Evolutionary conservation across 1,139 yeast species (phyloP), one percentile per base, ranked within the genome.

Genomic region (Candida freyschussii): DNA sequence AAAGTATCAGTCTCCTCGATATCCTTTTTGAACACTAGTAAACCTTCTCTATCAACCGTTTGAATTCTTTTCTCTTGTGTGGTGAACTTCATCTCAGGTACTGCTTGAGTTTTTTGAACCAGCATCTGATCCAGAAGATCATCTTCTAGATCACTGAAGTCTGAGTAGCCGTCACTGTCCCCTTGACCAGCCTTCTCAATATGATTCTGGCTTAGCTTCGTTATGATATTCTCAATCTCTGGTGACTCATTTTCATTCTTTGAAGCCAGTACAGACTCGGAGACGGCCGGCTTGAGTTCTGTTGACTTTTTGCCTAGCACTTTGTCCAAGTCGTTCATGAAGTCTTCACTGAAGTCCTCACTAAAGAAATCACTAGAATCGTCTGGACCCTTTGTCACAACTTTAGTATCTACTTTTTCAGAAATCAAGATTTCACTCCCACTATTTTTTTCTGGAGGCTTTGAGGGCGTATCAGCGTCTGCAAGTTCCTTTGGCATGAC

Each of bases 1-100:
- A 46, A 40, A 6, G 42, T 32, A 23, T 60, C 65, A 7, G 57
- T 47, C 13, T 43, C 49, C 20, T 50, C 52, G 15, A 60, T 54
- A 19, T 57, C 60, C 21, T 51, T 52, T 36, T 56, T 59, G 41
- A 62, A 62, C 2, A 55, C 41, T 18, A 47, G 46, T 3, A 51
- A 52, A 13, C 61, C 61, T 13, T 45, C 52, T 21, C 40, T 32
- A 22, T 60, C 65, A 9, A 50, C 46, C 5, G 26, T 39, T 11
- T 27, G 34, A 10, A 52, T 51, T 7, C 34, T 33, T 14, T 26
- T 38, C 18, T 50, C 48, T 24, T 48, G 53, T 3, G 53, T 48
- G 1, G 47, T 43, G n/a, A 39, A 19, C 21, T 20, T 27, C 4
- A 34, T 8, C 12, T 24, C 32, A 4, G 35, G 8, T 6, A 21